Percentiles rank a stretch among this genome's conserved stretches.
phyloP scores from a whole-genome alignment of 164 flowering plant species.

The Paratinospora sagittata region DNA sequence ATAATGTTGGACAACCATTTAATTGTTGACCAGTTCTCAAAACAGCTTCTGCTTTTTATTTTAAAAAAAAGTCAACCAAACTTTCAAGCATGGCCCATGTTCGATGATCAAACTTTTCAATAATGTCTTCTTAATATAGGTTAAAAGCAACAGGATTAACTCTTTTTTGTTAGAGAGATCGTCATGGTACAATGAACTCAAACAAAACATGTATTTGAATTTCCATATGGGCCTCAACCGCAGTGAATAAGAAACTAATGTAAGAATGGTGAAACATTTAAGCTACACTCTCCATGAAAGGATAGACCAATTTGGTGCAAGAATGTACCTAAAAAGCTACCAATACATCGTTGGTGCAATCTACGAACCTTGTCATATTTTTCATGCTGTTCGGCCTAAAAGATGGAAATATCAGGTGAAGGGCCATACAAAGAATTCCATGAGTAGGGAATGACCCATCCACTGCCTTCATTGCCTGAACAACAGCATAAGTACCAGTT shows the following conservation, averaged over 20 bases:
- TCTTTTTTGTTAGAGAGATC: not conserved
- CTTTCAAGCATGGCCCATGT: too few relatives aligned
- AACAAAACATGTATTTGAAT: not conserved
- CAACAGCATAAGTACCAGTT: not conserved
- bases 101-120: too few relatives aligned
- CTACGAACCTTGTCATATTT: not conserved
- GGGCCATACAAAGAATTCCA: slow-evolving; percentile 93
- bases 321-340: not conserved
- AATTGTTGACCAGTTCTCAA: too few relatives aligned
- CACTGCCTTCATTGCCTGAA: slow-evolving; percentile 45
- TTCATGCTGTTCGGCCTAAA: slow-evolving; percentile 27
- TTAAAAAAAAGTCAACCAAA: too few relatives aligned
- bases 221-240: not conserved
- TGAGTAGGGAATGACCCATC: slow-evolving; percentile 75
- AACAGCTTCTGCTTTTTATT: too few relatives aligned
- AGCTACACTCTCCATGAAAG: not conserved
- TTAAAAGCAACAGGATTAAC: too few relatives aligned
- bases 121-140: too few relatives aligned
- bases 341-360: not conserved
- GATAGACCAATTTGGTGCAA: not conserved
- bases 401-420: slow-evolving; percentile 74
- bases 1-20: too few relatives aligned
- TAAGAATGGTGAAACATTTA: not conserved
- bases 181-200: not conserved
- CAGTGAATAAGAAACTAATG: not conserved